Evolutionary conservation across 345 rosid species (phyloP).

Genomic region (Moricandia arvensis): DNA sequence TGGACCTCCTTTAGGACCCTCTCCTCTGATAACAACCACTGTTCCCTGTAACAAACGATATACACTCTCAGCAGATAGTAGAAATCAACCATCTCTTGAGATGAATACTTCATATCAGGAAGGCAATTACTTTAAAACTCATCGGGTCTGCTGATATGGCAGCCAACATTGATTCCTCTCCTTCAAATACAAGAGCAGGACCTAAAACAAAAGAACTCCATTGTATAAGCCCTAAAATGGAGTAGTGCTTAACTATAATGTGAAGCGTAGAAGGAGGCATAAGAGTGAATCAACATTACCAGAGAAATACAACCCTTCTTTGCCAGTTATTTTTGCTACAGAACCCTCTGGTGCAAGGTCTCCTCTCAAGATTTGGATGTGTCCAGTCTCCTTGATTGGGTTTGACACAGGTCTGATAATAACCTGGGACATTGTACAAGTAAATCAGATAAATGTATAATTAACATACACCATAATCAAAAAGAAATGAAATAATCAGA

Average conservation of each 20-base stretch:
- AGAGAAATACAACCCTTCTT: constrained; percentile 92
- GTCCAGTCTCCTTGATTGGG: constrained; percentile 96
- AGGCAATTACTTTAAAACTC: constrained; percentile 67
- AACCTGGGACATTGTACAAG: constrained; percentile 47
- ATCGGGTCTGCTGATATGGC: constrained; percentile 80
- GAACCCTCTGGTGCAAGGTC: constrained; percentile 98
- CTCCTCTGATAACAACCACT: constrained; percentile 90
- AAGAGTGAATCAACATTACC: constrained; percentile 43
- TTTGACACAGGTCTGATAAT: constrained; percentile 69
- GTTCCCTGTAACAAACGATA: constrained; percentile 61
- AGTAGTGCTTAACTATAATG: background rate
- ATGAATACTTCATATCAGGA: background rate
- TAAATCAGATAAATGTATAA: background rate
- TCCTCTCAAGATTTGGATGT: constrained; percentile 83
- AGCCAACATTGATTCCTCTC: constrained; percentile 89
- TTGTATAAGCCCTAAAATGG: background rate
- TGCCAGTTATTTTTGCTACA: constrained; percentile 98
- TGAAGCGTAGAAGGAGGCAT: background rate
- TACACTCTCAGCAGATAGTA: constrained; percentile 8
- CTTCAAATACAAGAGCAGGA: constrained; percentile 97
- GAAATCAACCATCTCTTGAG: background rate
- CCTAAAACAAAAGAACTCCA: constrained; percentile 49
- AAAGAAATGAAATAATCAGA: constrained; percentile 11
- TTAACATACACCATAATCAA: constrained; percentile 10
- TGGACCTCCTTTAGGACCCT: constrained; percentile 99